Evolutionary conservation across 2,329 filamentous ascomycete genomes (phyloP), one percentile per base, ranked within the genome.

Genomic region (Celoporthe dispersa): DNA sequence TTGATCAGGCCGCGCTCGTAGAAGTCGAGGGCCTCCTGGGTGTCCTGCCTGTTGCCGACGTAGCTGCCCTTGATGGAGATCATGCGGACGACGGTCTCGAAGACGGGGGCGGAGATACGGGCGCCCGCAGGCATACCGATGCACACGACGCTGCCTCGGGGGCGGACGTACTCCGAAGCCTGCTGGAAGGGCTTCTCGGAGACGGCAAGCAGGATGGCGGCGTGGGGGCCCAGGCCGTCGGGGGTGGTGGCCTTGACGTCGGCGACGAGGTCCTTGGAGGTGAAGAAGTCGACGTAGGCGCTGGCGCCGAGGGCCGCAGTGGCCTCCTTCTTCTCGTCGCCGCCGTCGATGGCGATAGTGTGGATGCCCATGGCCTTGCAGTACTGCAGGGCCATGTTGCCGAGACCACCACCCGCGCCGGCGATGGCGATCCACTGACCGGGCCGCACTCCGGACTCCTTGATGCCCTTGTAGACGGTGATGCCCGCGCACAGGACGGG

Each of bases 111-210:
- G 75, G 88, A 88, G 73, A 98, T 87, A 81, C 86, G 92, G 2
- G 94, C 94, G 73, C 90, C 86, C 51, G 92, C 91, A 6, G 95
- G 95, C 35, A 98, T 85, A 77, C 94, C 95, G 77, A 98, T 96
- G 82, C 93, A 95, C 73, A 98, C 88, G 77, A 98, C 92, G 53
- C 89, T 87, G 71, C 95, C 95, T 71, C 90, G 89, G 68, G 93
- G 88, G 71, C 95, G 92, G 73, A 97, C 91, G 82, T 98, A 97
- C 81, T 88, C 90, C 63, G 93, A 90, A 57, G 95, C 95, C 84
- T 98, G 94, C 84, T 97, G 94, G 90, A 98, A 98, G 67, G 95
- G 95, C 85, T 91, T 93, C 87, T 98, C 94, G 76, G 86, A 88
- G 66, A 93, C 94, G 72, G 95, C 94, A 71, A 98, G 89, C 60